Conservation (phyloP, 805 yeast genomes). For the Candida pseudoglaebosa region DNA sequence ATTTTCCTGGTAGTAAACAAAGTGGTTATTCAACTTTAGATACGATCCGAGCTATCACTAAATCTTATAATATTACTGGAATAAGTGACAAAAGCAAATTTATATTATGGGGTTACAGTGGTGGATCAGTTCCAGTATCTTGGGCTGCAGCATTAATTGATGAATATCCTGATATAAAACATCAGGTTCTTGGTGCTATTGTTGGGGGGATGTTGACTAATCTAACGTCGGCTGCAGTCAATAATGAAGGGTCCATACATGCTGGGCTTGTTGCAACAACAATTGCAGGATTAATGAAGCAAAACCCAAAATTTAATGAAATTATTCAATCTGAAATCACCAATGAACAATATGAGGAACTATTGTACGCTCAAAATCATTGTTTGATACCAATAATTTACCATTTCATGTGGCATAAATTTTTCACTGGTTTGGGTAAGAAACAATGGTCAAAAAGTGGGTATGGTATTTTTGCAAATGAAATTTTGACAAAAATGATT, state of each 20-base stretch:
- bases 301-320: constrained; percentile 18
- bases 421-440: constrained; percentile 10
- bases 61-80: constrained; percentile 12
- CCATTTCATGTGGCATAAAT: constrained; percentile 5
- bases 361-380: background rate
- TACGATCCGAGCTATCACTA: constrained; percentile 15
- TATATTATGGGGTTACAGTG: constrained; percentile 25
- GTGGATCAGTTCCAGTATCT: constrained; percentile 25
- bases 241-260: constrained; percentile 15
- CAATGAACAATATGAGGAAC: constrained; percentile 3
- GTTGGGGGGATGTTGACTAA: constrained; percentile 25
- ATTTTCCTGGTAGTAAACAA: constrained; percentile 17
- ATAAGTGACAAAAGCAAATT: constrained; percentile 13
- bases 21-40: constrained; percentile 19
- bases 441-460: constrained; percentile 7
- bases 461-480: constrained; percentile 8
- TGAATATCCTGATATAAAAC: constrained; percentile 23
- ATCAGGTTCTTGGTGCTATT: constrained; percentile 20
- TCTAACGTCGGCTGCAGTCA: constrained; percentile 14
- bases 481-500: constrained; percentile 8
- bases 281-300: constrained; percentile 18
- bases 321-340: constrained; percentile 5
- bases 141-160: constrained; percentile 27
- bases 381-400: constrained; percentile 6
- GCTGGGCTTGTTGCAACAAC: constrained; percentile 22